Base-by-base conservation (phyloP, 1,139 yeast species). In the Suhomyces bolitotheri region DNA sequence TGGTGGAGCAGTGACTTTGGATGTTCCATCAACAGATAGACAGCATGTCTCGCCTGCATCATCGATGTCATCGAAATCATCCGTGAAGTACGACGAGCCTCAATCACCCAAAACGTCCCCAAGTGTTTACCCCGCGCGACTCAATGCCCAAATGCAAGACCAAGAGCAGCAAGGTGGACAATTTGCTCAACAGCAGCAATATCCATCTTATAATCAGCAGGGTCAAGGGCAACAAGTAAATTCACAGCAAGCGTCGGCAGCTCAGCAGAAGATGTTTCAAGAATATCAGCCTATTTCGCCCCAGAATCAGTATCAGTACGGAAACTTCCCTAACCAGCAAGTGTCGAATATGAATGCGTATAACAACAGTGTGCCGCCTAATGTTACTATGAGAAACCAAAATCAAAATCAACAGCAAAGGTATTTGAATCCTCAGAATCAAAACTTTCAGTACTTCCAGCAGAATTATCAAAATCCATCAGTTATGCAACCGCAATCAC, bases 101-200 rank as follows among this genome's bases (percentile, higher is more conserved):
- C 73, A 67, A 34, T 67, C 73, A 5, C 76, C 76, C 1, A 68
- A 62, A 29, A 63, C 73, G 0, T 66, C 73, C 1, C 73, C 73
- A 1, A 47, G 45, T 7, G 37, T 50, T 9, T 58, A 46, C 37
- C 46, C 49, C 28, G 46, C 50, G 13, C 46, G 47, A 30, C 28
- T 39, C 33, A 37, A 33, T 33, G 36, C 39, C 19, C 46, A 35
- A 25, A 46, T 34, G 20, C 46, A 40, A 23, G 34, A 41, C 9
- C 50, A 43, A 22, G 39, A 36, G 22, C 47, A 36, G 14, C 43
- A 35, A 16, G 11, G 6, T 6, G 44, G 33, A 25, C 33, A 25
- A 24, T 41, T 34, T 9, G 47, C 31, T 22, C 47, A 44, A 34
- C 46, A 29, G 16, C 22, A 27, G 5, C 42, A 35, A 16, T 38